These are phyloP conservation scores for Calophaca sinica DNA, from an alignment of 306 rosid genomes.

Conservation along the genomic window DNA sequence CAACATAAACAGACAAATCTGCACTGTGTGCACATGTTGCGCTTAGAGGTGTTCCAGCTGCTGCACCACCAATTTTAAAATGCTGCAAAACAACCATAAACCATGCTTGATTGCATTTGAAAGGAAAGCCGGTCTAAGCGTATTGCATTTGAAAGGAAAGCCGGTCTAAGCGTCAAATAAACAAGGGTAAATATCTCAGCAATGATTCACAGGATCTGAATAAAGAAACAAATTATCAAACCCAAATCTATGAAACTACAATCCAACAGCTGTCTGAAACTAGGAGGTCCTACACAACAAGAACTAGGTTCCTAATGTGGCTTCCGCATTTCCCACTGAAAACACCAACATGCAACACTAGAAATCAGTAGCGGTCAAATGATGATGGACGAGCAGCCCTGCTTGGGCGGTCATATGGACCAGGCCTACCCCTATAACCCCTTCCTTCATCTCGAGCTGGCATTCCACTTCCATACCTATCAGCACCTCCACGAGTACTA, in stretches of 20 bases:
- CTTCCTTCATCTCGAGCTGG: conserved; percentile 77
- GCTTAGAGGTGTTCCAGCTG: no score
- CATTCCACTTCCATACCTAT: conserved; percentile 73
- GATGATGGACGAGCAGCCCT: conserved; percentile 74
- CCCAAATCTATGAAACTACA: conserved; percentile 40
- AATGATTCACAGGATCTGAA: conserved; percentile 6
- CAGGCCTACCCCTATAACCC: conserved; percentile 73
- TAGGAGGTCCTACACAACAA: conserved; percentile 32
- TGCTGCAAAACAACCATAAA: conserved; percentile 9
- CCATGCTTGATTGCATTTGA: conserved; percentile 33
- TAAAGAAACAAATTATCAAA: conserved; percentile 32
- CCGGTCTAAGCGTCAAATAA: neutral
- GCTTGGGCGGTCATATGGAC: conserved; percentile 84
- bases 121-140: conserved; percentile 2
- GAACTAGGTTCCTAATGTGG: conserved; percentile 41
- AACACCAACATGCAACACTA: neutral
- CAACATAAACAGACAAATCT: no score
- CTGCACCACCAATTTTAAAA: neutral
- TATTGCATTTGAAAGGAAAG: conserved; percentile 38
- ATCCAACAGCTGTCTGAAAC: conserved; percentile 42
- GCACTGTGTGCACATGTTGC: no score
- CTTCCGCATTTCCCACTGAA: conserved; percentile 6
- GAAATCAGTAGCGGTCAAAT: conserved; percentile 73
- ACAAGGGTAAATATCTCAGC: neutral
- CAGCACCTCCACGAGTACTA: conserved; percentile 66